These are phyloP conservation scores for Hypomyces perniciosus DNA, from an alignment of 2,329 filamentous ascomycete genomes.

Conservation along the genomic window DNA sequence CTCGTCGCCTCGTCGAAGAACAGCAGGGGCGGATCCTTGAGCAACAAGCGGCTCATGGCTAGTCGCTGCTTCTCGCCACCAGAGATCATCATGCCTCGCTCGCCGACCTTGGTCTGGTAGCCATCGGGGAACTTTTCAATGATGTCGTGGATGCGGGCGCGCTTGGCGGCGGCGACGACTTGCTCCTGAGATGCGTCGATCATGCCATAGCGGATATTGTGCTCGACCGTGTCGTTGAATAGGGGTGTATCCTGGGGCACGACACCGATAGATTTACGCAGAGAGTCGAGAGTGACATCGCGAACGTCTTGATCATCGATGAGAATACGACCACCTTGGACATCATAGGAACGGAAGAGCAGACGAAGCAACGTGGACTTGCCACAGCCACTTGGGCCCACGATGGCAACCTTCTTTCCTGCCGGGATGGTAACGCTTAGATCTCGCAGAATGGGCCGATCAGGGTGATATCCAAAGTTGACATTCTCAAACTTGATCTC, in stretches of 20 bases:
- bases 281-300: constrained; percentile 71
- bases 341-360: constrained; percentile 91
- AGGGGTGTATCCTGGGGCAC: constrained; percentile 95
- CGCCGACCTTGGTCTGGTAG: constrained; percentile 85
- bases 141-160: constrained; percentile 80
- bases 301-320: constrained; percentile 93
- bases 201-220: constrained; percentile 91
- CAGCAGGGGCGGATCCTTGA: constrained; percentile 83
- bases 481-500: constrained; percentile 95
- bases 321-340: constrained; percentile 74
- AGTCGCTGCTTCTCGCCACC: constrained; percentile 91
- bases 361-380: constrained; percentile 90
- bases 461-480: constrained; percentile 82
- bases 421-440: constrained; percentile 85
- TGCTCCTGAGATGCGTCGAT: constrained; percentile 68
- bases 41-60: constrained; percentile 72
- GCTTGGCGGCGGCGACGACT: constrained; percentile 70
- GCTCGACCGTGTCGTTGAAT: constrained; percentile 93
- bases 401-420: constrained; percentile 91
- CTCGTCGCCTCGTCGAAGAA: constrained; percentile 97
- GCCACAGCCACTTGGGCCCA: constrained; percentile 91
- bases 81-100: constrained; percentile 94
- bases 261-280: constrained; percentile 83
- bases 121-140: constrained; percentile 77
- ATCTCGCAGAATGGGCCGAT: constrained; percentile 81